phyloP scores from a whole-genome alignment of 139 green algal genomes.

The Spirogloea muscicola region DNA sequence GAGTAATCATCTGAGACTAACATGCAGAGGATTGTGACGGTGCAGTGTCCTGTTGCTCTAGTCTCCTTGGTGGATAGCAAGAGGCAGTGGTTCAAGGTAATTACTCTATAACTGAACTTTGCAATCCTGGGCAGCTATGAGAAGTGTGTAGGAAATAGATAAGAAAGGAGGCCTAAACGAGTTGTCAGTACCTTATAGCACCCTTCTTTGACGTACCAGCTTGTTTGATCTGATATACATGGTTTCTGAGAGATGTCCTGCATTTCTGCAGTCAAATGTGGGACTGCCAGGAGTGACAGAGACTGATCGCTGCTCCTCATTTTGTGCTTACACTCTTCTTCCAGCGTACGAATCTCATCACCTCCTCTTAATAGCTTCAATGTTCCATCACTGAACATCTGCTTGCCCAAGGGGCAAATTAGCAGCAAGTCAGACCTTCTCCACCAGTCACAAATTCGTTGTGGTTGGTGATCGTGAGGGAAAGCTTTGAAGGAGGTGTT shows the following conservation, averaged over 20 bases:
- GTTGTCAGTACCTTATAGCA: neutral
- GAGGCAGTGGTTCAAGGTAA: slow-evolving; percentile 81
- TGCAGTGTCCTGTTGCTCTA: slow-evolving; percentile 56
- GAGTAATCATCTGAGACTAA: too few species aligned
- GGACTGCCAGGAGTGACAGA: slow-evolving; percentile 52
- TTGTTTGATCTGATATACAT: neutral
- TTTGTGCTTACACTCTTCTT: slow-evolving; percentile 82
- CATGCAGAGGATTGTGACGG: too few species aligned
- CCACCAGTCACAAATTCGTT: neutral
- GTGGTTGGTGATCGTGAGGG: neutral
- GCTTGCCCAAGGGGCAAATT: too few species aligned
- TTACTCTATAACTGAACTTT: neutral
- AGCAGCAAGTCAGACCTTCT: too few species aligned
- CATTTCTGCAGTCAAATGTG: slow-evolving; percentile 40
- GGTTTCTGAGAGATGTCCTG: too few species aligned
- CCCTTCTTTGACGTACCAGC: neutral
- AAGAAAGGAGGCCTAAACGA: too few species aligned
- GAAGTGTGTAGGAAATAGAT: too few species aligned
- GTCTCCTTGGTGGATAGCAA: slow-evolving; percentile 76
- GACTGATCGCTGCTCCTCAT: slow-evolving; percentile 67
- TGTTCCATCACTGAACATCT: too few species aligned
- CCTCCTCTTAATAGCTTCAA: too few species aligned
- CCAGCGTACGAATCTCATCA: too few species aligned
- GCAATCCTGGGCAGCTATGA: too few species aligned
- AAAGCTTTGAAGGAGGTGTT: neutral